A percentile compares a stretch with the other conserved stretches of the same genome.
These are phyloP conservation scores for Apiospora hydei DNA, from an alignment of 2,329 filamentous ascomycete genomes.

Conservation along the genomic window DNA sequence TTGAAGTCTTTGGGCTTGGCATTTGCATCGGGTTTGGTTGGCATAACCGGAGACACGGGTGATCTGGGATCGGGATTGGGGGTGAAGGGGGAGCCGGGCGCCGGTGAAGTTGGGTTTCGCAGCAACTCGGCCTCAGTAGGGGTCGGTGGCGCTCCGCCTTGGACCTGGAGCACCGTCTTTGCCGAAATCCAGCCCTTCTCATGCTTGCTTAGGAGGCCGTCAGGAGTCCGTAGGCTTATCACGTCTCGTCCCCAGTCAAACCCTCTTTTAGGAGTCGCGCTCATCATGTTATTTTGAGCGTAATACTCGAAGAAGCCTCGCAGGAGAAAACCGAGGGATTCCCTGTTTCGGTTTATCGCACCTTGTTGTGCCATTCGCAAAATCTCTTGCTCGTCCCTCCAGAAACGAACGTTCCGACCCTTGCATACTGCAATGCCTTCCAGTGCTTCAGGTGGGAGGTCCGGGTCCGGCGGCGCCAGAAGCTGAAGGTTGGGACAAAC, in stretches of 20 bases:
- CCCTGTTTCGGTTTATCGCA: constrained; percentile 70
- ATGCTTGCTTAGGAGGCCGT: constrained; percentile 75
- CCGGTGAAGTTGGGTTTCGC: constrained; percentile 29
- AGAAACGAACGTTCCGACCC: constrained; percentile 78
- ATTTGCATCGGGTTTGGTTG: constrained; percentile 27
- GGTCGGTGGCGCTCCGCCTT: constrained; percentile 42
- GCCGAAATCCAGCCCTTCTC: constrained; percentile 89
- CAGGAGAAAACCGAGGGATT: constrained; percentile 75
- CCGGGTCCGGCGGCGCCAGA: constrained; percentile 48
- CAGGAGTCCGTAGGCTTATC: constrained; percentile 75
- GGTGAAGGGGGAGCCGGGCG: constrained; percentile 30
- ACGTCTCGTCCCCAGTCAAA: constrained; percentile 87
- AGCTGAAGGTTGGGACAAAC: constrained; percentile 85
- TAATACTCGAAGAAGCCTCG: constrained; percentile 91
- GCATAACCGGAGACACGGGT: constrained; percentile 27
- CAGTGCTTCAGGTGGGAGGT: constrained; percentile 46
- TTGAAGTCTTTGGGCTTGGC: constrained; percentile 56
- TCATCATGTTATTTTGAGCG: constrained; percentile 65
- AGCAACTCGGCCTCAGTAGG: constrained; percentile 30
- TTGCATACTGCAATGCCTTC: constrained; percentile 59
- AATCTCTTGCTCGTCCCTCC: constrained; percentile 77
- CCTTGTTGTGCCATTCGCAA: constrained; percentile 62
- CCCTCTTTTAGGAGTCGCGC: constrained; percentile 56
- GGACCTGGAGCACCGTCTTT: constrained; percentile 69
- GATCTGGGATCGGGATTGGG: constrained; percentile 27